Conservation (phyloP, 768 basidiomycete genomes). For the Russula olivacea region DNA sequence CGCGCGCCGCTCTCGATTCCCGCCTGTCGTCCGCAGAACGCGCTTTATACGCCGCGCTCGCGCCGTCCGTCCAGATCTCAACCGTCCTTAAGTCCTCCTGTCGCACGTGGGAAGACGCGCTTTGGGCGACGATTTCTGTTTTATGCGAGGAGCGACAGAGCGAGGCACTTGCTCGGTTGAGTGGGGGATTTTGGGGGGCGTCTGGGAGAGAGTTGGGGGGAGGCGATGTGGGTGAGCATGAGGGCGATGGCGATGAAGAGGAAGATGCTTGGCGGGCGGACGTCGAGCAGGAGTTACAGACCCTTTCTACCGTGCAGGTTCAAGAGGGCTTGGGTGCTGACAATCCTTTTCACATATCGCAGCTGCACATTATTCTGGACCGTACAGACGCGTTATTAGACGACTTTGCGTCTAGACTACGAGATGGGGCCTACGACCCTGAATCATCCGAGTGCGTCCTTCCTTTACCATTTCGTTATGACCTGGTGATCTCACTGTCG, state of each 20-base stretch:
- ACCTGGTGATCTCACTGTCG: conserved; percentile 18
- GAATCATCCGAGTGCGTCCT: conserved; percentile 51
- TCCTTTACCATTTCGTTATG: not conserved
- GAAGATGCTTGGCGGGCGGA: conserved; percentile 64
- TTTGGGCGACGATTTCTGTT: conserved; percentile 86
- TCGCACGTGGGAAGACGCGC: conserved; percentile 88
- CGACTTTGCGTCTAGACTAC: conserved; percentile 55
- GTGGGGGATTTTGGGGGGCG: conserved; percentile 77
- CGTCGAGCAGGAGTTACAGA: conserved; percentile 50
- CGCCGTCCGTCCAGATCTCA: conserved; percentile 62
- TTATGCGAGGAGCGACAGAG: conserved; percentile 78
- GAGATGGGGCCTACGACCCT: conserved; percentile 43
- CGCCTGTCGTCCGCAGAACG: conserved; percentile 56
- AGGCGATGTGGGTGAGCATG: conserved; percentile 28
- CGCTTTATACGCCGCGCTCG: conserved; percentile 82
- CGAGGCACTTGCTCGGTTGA: conserved; percentile 55
- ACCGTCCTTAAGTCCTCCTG: conserved; percentile 66
- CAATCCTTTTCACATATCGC: conserved; percentile 77
- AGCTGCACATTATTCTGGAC: conserved; percentile 71
- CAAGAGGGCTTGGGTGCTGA: conserved; percentile 61
- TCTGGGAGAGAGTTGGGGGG: conserved; percentile 40
- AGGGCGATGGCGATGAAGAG: conserved; percentile 33
- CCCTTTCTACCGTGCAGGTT: conserved; percentile 50
- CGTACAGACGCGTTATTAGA: conserved; percentile 63
- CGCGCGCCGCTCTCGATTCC: conserved; percentile 72